A percentile compares a stretch with the other conserved stretches of the same genome.
These are phyloP conservation scores for Rhizodiscina lignyota DNA, from an alignment of 495 filamentous ascomycete genomes.

Conservation along the genomic window DNA sequence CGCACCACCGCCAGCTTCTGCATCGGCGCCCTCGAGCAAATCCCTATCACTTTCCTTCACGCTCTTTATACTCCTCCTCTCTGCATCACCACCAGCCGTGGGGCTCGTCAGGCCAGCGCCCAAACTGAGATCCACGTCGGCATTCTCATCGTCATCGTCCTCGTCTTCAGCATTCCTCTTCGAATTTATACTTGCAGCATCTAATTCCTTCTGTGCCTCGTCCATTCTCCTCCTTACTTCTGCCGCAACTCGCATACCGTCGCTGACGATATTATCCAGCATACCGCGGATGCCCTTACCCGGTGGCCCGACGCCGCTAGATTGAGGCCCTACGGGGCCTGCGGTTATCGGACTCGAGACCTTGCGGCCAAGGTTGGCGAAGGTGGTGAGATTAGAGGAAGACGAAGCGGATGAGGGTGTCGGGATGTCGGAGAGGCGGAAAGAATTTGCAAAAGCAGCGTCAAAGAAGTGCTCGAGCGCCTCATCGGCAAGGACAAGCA, in stretches of 20 bases:
- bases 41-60: slow-evolving; percentile 59
- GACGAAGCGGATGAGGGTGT: slow-evolving; percentile 20
- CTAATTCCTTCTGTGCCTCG: slow-evolving; percentile 73
- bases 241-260: slow-evolving; percentile 85
- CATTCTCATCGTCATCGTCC: slow-evolving; percentile 58
- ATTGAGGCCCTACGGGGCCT: no score
- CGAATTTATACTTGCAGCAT: slow-evolving; percentile 45
- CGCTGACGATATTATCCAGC: slow-evolving; percentile 89
- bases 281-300: slow-evolving; percentile 77
- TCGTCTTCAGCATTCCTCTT: slow-evolving; percentile 34
- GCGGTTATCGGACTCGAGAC: slow-evolving; percentile 3
- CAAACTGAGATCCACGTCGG: slow-evolving; percentile 25
- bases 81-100: slow-evolving; percentile 35
- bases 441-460: slow-evolving; percentile 55
- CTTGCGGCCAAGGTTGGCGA: slow-evolving; percentile 37
- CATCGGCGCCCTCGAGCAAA: slow-evolving; percentile 64
- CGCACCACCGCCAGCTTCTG: slow-evolving; percentile 30
- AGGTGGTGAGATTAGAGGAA: slow-evolving; percentile 57
- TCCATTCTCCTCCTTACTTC: slow-evolving; percentile 88
- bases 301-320: slow-evolving; percentile 36
- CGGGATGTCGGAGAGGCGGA: slow-evolving; percentile 40
- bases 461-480: slow-evolving; percentile 94
- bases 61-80: slow-evolving; percentile 29
- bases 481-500: slow-evolving; percentile 95
- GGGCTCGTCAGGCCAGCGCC: slow-evolving; percentile 19